Conservation (phyloP, 306 rosid genomes). For the Prinsepia uniflora region DNA sequence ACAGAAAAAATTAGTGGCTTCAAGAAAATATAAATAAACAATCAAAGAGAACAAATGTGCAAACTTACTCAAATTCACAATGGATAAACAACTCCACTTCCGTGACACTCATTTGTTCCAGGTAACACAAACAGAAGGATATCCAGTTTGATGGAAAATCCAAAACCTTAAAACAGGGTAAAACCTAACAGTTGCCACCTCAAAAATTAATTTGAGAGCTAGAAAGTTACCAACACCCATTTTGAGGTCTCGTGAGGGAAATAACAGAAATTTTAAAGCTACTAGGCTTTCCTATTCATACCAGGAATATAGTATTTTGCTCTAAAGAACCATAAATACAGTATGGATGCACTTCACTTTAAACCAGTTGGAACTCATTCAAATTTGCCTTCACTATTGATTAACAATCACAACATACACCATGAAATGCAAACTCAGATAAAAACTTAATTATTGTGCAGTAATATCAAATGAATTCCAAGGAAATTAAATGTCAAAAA, state of each 20-base stretch:
- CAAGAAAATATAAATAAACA: conserved; percentile 20
- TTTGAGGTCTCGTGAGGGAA: background rate
- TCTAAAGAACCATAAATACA: background rate
- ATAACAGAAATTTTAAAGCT: no score
- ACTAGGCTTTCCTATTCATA: background rate
- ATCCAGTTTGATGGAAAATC: background rate
- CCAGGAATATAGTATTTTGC: background rate
- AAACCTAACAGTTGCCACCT: background rate
- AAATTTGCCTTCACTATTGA: background rate
- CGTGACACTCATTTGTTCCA: background rate
- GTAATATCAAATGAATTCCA: background rate
- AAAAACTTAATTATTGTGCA: background rate
- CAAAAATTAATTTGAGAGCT: no score
- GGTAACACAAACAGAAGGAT: background rate
- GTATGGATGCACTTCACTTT: background rate
- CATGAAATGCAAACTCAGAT: background rate
- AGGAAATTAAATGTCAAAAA: conserved; percentile 6
- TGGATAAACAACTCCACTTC: background rate
- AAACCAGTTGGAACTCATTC: background rate
- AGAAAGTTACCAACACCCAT: no score
- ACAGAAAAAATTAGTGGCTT: conserved; percentile 69
- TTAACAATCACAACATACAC: background rate
- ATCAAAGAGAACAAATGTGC: conserved; percentile 12
- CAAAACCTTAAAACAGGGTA: background rate
- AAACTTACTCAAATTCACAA: background rate